Evolutionary conservation across 192 early-diverging fungal genomes (phyloP), one percentile per base, ranked within the genome.

Genomic region (Mortierella antarctica): DNA sequence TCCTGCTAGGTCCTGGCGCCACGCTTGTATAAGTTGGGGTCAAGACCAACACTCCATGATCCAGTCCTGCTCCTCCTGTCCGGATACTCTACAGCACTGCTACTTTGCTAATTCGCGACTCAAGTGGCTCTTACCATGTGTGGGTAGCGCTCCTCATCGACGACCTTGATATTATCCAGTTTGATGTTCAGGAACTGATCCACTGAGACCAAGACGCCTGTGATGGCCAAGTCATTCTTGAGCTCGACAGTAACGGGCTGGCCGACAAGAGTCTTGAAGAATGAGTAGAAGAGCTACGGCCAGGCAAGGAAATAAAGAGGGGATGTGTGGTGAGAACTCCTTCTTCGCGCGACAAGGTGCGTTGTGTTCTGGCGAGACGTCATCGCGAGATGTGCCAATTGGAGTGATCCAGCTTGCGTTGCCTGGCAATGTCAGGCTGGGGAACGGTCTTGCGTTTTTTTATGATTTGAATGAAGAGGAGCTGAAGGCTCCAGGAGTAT

Each of bases 111-210:
- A 17, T 1, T 55, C 46, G 13, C 12, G 6, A 8, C 9, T 11
- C 47, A 20, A 15, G 7, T 42, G 0, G 40, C 20, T 60, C 62
- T 70, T 90, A 96, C 94, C 96, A 99, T 98, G 82, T 99, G 98
- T 51, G 98, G 98, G 82, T 95, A 97, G 60, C 90, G 85, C 65
- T 92, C 92, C 65, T 97, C 91, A 54, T 95, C 91, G 10, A 92
- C 89, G 1, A 97, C 94, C 42, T 84, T 76, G 67, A 99, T 95
- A 46, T 97, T 93, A 74, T 99, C 96, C 55, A 99, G 85, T 82
- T 99, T 99, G 75, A 99, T 97, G 84, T 99, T 99, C 71, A 99
- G 88, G 82, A 96, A 99, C 86, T 99, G 98, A 87, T 99, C 98
- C 9, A 99, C 98, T 4, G 97, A 99, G 31, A 97, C 94, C 39